Conservation (phyloP, 2,329 filamentous ascomycete species). For the Corniculantispora saksenae region DNA sequence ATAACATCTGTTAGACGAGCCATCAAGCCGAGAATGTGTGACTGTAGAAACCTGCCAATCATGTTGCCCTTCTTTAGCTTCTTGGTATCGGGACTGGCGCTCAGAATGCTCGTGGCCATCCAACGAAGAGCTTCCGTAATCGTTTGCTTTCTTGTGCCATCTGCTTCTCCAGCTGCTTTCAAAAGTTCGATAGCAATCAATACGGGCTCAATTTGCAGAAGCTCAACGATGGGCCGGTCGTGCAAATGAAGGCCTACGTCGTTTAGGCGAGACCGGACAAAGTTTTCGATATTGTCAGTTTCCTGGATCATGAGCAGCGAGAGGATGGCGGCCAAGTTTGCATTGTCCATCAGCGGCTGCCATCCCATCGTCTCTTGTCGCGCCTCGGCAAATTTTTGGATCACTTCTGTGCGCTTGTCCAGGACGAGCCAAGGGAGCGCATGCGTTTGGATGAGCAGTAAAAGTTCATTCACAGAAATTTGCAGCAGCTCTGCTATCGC, state of each 20-base stretch:
- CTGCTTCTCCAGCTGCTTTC: constrained; percentile 72
- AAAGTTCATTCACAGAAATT: constrained; percentile 71
- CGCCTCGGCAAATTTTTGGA: constrained; percentile 78
- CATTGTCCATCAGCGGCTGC: constrained; percentile 54
- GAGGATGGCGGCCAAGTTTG: constrained; percentile 59
- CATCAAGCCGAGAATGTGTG: constrained; percentile 84
- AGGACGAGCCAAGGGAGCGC: constrained; percentile 87
- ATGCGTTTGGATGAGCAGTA: constrained; percentile 74
- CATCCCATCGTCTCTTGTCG: constrained; percentile 68
- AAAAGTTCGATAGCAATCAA: constrained; percentile 78
- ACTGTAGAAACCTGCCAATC: constrained; percentile 75
- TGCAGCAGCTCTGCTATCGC: constrained; percentile 79
- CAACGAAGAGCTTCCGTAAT: constrained; percentile 49
- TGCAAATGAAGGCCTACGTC: constrained; percentile 72
- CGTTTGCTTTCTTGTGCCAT: constrained; percentile 54
- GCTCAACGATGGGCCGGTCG: constrained; percentile 62
- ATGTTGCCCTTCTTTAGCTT: constrained; percentile 55
- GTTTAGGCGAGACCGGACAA: constrained; percentile 67
- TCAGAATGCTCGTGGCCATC: constrained; percentile 45
- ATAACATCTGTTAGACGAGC: constrained; percentile 77
- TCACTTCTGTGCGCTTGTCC: constrained; percentile 72
- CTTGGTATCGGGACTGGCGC: constrained; percentile 42
- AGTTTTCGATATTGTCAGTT: constrained; percentile 58
- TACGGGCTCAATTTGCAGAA: constrained; percentile 75
- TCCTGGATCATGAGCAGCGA: constrained; percentile 62